These are phyloP conservation scores for Artemisia annua DNA, from an alignment of 129 eudicot species.

Conservation along the genomic window DNA sequence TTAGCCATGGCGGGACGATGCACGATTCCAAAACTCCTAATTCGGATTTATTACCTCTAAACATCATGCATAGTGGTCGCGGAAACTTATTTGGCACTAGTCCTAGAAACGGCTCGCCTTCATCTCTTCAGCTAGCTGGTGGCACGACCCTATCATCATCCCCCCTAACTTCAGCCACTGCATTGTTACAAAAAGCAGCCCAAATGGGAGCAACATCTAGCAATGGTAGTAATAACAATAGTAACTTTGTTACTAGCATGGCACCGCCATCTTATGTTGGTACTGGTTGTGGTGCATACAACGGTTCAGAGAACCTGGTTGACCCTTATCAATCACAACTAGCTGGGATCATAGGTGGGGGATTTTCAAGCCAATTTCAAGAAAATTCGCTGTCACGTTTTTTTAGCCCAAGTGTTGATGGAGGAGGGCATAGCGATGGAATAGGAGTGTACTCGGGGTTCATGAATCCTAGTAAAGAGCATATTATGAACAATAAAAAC, in stretches of 20 bases:
- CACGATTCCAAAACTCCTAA: slow-evolving; percentile 31
- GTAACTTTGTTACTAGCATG: slow-evolving; percentile 36
- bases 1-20: slow-evolving; percentile 27
- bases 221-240: slow-evolving; percentile 17
- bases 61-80: slow-evolving; percentile 32
- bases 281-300: slow-evolving; percentile 18
- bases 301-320: slow-evolving; percentile 16
- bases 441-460: slow-evolving; percentile 27
- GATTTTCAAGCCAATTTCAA: slow-evolving; percentile 37
- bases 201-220: slow-evolving; percentile 48
- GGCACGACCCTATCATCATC: slow-evolving; percentile 35
- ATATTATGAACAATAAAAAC: slow-evolving; percentile 14
- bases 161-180: slow-evolving; percentile 39
- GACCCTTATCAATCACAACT: slow-evolving; percentile 37
- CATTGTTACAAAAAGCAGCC: slow-evolving; percentile 47
- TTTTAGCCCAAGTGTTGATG: slow-evolving; percentile 30
- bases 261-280: slow-evolving; percentile 32
- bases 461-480: slow-evolving; percentile 26
- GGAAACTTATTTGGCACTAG: slow-evolving; percentile 28
- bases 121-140: slow-evolving; percentile 33
- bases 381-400: slow-evolving; percentile 29
- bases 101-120: slow-evolving; percentile 30
- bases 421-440: slow-evolving; percentile 24
- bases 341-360: slow-evolving; percentile 28
- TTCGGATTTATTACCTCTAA: slow-evolving; percentile 32